Evolutionary conservation across 257 asterid species (phyloP).

Genomic region (Osmanthus fragrans): DNA sequence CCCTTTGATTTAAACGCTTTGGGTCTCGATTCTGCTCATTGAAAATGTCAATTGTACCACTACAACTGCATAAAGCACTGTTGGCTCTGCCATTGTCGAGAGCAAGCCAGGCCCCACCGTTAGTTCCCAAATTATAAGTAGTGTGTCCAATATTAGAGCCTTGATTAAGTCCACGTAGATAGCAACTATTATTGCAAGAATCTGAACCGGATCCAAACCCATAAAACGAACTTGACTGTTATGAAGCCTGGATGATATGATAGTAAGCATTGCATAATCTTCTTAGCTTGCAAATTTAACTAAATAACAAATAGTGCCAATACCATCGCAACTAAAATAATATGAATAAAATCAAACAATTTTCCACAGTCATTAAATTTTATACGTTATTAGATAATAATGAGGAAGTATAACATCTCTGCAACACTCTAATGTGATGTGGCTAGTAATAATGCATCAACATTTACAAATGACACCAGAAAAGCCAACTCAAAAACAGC

Average conservation of each 20-base stretch:
- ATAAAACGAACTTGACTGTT: constrained; percentile 13
- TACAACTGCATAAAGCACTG: constrained; percentile 14
- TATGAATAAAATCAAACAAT: too few species aligned
- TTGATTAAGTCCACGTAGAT: constrained; percentile 14
- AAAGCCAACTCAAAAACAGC: too few species aligned
- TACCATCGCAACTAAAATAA: neutral
- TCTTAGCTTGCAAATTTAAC: neutral
- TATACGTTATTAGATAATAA: too few species aligned
- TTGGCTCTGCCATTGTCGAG: constrained; percentile 19
- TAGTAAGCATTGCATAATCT: neutral
- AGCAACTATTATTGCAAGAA: constrained; percentile 12
- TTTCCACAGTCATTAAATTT: too few species aligned
- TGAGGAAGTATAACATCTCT: too few species aligned
- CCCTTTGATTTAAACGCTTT: constrained; percentile 20
- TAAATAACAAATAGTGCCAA: neutral
- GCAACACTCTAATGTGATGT: too few species aligned
- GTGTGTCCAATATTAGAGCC: neutral
- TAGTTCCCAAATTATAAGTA: neutral
- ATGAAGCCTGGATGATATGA: constrained; percentile 11
- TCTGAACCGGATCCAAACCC: constrained; percentile 15
- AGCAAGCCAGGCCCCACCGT: constrained; percentile 14
- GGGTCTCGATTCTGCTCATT: constrained; percentile 28
- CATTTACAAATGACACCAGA: too few species aligned
- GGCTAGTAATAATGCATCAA: too few species aligned
- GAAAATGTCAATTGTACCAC: constrained; percentile 5